phyloP scores from a whole-genome alignment of 306 rosid genomes.

The Amphicarpaea edgeworthii region DNA sequence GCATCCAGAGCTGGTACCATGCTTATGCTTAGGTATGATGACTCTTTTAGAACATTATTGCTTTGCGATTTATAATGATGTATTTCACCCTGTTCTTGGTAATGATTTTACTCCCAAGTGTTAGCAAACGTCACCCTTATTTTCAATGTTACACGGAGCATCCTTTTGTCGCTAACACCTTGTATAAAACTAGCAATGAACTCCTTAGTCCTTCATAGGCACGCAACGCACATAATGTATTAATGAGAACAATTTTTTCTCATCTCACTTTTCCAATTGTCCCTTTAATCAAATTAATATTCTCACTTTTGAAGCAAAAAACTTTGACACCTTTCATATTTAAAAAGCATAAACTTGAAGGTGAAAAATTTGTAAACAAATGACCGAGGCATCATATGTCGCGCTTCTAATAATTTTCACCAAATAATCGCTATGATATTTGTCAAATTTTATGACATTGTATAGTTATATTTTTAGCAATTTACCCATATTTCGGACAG shows the following conservation, averaged over 20 bases:
- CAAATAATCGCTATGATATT: not conserved
- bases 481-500: not conserved
- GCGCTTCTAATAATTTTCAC: not conserved
- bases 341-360: not conserved
- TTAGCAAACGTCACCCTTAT: not conserved
- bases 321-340: not conserved
- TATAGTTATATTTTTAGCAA: not conserved
- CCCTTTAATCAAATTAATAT: not conserved
- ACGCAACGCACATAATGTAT: no score
- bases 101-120: not conserved
- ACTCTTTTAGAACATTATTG: conserved; percentile 8
- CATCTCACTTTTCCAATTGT: not conserved
- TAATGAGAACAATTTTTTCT: not conserved
- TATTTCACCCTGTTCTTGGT: conserved; percentile 11
- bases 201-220: not conserved
- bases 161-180: not conserved
- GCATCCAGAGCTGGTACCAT: conserved; percentile 40
- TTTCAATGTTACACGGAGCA: not conserved
- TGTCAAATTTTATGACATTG: not conserved
- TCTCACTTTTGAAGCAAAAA: not conserved
- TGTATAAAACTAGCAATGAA: not conserved
- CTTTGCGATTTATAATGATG: not conserved
- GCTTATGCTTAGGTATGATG: conserved; percentile 44
- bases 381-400: not conserved
- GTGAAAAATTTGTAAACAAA: not conserved